Conservation (phyloP, 1,139 yeast genomes). For the Wickerhamiella infanticola region DNA sequence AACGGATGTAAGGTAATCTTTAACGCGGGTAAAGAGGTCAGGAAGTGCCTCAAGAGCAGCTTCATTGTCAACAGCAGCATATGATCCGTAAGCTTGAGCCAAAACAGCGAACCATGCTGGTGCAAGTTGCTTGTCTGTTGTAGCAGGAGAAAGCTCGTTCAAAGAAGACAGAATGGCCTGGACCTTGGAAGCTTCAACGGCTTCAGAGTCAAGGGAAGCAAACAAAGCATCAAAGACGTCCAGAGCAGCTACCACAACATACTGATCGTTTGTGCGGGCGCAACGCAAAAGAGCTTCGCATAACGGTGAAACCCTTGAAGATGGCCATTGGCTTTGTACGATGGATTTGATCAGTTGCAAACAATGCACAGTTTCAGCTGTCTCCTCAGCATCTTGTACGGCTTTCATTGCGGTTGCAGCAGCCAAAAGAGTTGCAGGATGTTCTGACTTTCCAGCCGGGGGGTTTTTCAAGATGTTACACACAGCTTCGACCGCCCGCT, state of each 20-base stretch:
- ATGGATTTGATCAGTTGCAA: constrained; percentile 59
- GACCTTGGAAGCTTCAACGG: constrained; percentile 39
- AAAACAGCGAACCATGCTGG: constrained; percentile 93
- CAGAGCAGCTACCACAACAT: constrained; percentile 64
- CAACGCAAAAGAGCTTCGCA: constrained; percentile 65
- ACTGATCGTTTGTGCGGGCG: constrained; percentile 75
- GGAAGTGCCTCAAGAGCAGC: constrained; percentile 44
- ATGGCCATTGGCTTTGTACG: constrained; percentile 70
- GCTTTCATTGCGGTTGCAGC: constrained; percentile 53
- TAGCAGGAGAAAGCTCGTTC: constrained; percentile 64
- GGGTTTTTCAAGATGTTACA: constrained; percentile 43
- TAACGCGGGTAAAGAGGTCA: constrained; percentile 39
- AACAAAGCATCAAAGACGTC: constrained; percentile 76
- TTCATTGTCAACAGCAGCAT: constrained; percentile 42
- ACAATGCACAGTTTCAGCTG: constrained; percentile 53
- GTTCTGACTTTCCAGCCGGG: constrained; percentile 65
- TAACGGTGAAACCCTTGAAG: constrained; percentile 47
- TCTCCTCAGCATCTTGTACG: constrained; percentile 24
- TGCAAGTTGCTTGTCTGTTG: constrained; percentile 69
- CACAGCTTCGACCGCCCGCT: constrained; percentile 85
- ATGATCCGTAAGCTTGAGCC: constrained; percentile 70
- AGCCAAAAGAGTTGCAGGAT: constrained; percentile 55
- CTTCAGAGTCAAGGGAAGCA: constrained; percentile 53
- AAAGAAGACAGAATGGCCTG: constrained; percentile 51
- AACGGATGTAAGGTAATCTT: constrained; percentile 52